Evolutionary conservation across 768 basidiomycete species (phyloP).

Genomic region (Kwoniella pini): DNA sequence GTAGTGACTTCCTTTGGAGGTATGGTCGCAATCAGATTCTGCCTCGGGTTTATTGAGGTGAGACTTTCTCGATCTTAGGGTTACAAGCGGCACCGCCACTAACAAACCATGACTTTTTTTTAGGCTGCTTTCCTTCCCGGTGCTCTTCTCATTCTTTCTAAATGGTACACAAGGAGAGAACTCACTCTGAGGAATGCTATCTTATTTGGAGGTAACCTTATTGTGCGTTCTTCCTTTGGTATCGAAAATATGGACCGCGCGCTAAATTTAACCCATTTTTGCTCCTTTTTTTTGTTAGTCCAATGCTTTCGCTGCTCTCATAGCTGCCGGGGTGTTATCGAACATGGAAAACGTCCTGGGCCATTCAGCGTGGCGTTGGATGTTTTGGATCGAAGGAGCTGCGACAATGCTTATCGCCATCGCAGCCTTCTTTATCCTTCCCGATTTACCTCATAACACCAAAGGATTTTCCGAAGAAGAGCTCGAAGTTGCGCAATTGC

Average conservation of each 20-base stretch:
- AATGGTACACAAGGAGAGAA: slow-evolving; percentile 49
- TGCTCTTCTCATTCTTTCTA: slow-evolving; percentile 46
- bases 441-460: slow-evolving; percentile 50
- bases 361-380: slow-evolving; percentile 69
- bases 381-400: slow-evolving; percentile 73
- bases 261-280: too few relatives aligned
- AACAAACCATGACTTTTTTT: too few relatives aligned
- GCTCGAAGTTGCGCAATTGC: slow-evolving; percentile 45
- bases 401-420: slow-evolving; percentile 68
- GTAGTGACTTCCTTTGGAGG: slow-evolving; percentile 59
- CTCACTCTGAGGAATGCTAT: slow-evolving; percentile 45
- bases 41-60: slow-evolving; percentile 67
- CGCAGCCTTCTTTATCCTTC: slow-evolving; percentile 62
- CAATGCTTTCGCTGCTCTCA: slow-evolving; percentile 77
- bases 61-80: too few relatives aligned
- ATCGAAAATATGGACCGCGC: too few relatives aligned
- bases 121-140: slow-evolving; percentile 39
- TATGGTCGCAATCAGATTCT: slow-evolving; percentile 63
- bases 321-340: slow-evolving; percentile 73
- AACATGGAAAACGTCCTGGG: slow-evolving; percentile 70
- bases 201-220: slow-evolving; percentile 58
- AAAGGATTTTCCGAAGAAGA: slow-evolving; percentile 51
- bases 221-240: slow-evolving; percentile 44
- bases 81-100: too few relatives aligned
- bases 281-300: too few relatives aligned